Evolutionary conservation across 257 asterid species (phyloP).

Genomic region (Solanum lycopersicoides): DNA sequence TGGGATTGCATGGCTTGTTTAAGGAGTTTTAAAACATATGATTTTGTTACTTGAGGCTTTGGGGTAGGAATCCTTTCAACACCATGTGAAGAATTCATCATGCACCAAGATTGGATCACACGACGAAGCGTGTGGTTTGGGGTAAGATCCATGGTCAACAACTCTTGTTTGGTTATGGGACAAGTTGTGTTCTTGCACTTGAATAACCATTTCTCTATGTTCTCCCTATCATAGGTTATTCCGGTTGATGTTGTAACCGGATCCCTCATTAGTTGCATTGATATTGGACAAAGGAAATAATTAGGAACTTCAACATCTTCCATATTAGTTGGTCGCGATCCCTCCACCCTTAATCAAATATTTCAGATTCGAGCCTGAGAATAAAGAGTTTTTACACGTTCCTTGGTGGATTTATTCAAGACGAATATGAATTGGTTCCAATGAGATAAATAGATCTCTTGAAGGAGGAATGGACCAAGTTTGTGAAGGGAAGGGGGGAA

Average conservation of each 20-base stretch:
- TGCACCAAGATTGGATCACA: constrained; percentile 69
- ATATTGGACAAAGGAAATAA: constrained; percentile 64
- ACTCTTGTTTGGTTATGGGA: constrained; percentile 49
- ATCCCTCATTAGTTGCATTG: constrained; percentile 75
- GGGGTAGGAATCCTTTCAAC: constrained; percentile 56
- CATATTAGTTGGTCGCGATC: neutral
- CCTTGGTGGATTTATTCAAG: neutral
- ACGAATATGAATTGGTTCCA: neutral
- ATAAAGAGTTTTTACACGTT: neutral
- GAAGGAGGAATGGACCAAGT: neutral
- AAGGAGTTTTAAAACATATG: constrained; percentile 39
- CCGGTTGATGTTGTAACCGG: constrained; percentile 65
- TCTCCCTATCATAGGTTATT: constrained; percentile 56
- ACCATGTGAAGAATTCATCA: constrained; percentile 32
- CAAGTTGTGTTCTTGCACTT: constrained; percentile 29
- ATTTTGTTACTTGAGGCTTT: constrained; percentile 21
- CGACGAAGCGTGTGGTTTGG: constrained; percentile 68
- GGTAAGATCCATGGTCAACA: constrained; percentile 33
- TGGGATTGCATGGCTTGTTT: constrained; percentile 21
- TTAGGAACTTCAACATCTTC: constrained; percentile 40
- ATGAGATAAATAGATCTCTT: neutral
- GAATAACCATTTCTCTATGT: constrained; percentile 59
- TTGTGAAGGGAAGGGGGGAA: neutral
- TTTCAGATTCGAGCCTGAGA: neutral
- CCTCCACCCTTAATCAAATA: neutral